Base-by-base conservation (phyloP, 495 filamentous ascomycete genomes). In the Penicillium macrosclerotiorum region DNA sequence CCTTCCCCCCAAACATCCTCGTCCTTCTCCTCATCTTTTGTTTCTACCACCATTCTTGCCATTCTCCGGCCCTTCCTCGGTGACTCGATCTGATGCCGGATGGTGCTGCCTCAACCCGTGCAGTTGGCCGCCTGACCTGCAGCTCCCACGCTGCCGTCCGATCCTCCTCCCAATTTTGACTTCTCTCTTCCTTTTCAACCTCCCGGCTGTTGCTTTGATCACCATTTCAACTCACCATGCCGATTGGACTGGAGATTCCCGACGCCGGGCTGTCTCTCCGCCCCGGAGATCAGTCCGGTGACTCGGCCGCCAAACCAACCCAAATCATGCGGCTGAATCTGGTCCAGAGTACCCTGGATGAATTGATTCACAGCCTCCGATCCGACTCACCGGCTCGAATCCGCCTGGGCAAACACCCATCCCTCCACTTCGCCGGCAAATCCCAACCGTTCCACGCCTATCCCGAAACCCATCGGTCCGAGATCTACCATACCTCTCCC, bases 271-370 rank as follows among this genome's bases (percentile, higher is more conserved):
- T 73, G 63, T 68, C 68, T 62, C 76, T 77, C 52, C 59, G 55
- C 8, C 22, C 38, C 40, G 72, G 65, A 62, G 65, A 67, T 32
- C 52, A 62, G 55, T 54, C 62, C 47, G 64, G 63, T 23, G 60
- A 59, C 18, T 33, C 55, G 22, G 42, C 62, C 42, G 51, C 55
- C 29, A 72, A 69, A 47, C 60, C 61, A 16, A 51, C 60, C 26
- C 80, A 81, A 60, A 69, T 76, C 43, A 81, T 90, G 69, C 82
- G 82, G 48, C 64, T 90, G 45, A 79, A 77, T 19, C 64, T 90
- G 45, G 77, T 73, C 49, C 78, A 86, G 63, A 76, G 65, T 45
- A 74, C 83, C 24, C 77, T 89, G 47, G 80, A 87, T 55, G 80
- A 88, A 23, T 78, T 90, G 64, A 82, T 89, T 45, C 75, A 79